Evolutionary conservation across 2,329 filamentous ascomycete genomes (phyloP).

Genomic region (Lachnellula subtilissima): DNA sequence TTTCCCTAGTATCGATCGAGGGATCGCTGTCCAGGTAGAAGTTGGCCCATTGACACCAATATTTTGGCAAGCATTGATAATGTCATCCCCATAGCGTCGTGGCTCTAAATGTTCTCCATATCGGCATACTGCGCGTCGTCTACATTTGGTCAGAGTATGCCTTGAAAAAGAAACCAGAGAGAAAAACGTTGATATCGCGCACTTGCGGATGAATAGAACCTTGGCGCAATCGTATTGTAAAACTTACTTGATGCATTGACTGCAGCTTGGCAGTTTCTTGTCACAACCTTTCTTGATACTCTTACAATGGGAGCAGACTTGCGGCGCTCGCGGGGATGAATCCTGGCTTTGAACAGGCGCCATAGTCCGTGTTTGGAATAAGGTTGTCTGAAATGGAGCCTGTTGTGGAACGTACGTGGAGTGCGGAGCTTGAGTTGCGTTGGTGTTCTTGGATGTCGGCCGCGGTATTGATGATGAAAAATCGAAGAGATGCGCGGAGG

Average conservation of each 20-base stretch:
- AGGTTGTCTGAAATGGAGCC: too few species aligned
- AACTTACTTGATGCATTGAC: conserved; percentile 20
- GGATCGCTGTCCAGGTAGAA: conserved; percentile 16
- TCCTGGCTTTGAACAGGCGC: not conserved
- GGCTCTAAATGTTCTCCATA: conserved; percentile 15
- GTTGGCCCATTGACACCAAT: conserved; percentile 1
- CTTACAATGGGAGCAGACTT: conserved; percentile 23
- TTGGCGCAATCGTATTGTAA: not conserved
- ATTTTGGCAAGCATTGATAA: conserved; percentile 1
- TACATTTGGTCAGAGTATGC: not conserved
- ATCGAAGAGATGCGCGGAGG: too few species aligned
- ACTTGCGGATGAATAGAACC: too few species aligned
- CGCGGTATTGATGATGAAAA: too few species aligned
- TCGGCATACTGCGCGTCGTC: conserved; percentile 17
- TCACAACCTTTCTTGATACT: conserved; percentile 24
- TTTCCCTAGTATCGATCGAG: conserved; percentile 6
- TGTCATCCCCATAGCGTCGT: conserved; percentile 10
- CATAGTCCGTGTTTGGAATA: not conserved
- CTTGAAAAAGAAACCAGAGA: too few species aligned
- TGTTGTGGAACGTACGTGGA: too few species aligned
- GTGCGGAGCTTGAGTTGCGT: too few species aligned
- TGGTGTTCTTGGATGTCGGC: too few species aligned
- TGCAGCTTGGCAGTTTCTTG: conserved; percentile 20
- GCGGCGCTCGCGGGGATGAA: conserved; percentile 8
- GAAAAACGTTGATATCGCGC: too few species aligned